A percentile compares a stretch with the other conserved stretches of the same genome.
Evolutionary conservation across 2,329 filamentous ascomycete species (phyloP).

Genomic region (Cytospora chrysosperma): DNA sequence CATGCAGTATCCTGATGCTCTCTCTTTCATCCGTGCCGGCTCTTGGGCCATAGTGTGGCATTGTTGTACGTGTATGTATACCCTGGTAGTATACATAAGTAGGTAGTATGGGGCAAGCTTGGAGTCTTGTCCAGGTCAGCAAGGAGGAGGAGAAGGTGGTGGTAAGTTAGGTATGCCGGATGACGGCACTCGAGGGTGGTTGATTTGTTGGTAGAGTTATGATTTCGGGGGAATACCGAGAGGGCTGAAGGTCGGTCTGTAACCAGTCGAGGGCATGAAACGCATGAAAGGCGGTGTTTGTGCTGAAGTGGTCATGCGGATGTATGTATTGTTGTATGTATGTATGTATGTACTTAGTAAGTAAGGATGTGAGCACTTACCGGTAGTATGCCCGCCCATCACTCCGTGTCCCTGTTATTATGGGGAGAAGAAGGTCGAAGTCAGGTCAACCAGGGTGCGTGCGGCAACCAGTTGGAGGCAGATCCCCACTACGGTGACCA

Average conservation of each 20-base stretch:
- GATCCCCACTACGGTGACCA: too few relatives aligned
- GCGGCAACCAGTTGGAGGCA: too few relatives aligned
- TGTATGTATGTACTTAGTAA: not conserved
- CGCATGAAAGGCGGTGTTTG: not conserved
- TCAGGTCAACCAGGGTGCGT: too few relatives aligned
- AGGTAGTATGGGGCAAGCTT: too few relatives aligned
- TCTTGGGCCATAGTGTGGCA: not conserved
- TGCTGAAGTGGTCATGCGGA: not conserved
- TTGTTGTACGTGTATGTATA: not conserved
- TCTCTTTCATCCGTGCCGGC: not conserved
- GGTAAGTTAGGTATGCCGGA: not conserved
- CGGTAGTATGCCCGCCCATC: not conserved
- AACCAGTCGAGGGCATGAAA: too few relatives aligned
- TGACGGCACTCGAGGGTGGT: not conserved
- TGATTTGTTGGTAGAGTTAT: not conserved
- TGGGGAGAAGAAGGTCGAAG: too few relatives aligned
- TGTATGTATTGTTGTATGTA: not conserved
- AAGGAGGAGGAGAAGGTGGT: not conserved
- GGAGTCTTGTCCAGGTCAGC: too few relatives aligned
- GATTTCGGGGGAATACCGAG: not conserved
- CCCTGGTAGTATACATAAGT: too few relatives aligned
- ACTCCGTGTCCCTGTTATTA: too few relatives aligned
- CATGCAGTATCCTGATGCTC: not conserved
- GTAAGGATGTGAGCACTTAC: not conserved
- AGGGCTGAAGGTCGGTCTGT: too few relatives aligned